These are phyloP conservation scores for Stromatinia cepivora DNA, from an alignment of 2,329 filamentous ascomycete genomes.

Conservation along the genomic window DNA sequence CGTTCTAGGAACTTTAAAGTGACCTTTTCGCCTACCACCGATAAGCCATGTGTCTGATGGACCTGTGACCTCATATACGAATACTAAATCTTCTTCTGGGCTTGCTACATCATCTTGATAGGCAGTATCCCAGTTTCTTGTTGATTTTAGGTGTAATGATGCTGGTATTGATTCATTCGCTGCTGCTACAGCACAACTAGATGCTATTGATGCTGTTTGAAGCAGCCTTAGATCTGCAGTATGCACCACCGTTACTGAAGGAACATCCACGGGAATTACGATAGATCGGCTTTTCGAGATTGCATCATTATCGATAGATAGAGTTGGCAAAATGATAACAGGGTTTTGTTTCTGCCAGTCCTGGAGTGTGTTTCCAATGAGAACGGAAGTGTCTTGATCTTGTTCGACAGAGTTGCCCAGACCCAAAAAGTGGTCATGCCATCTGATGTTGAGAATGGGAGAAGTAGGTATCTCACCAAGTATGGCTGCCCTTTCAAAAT, in stretches of 20 bases:
- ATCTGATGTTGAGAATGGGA: conserved; percentile 49
- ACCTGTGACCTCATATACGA: conserved; percentile 79
- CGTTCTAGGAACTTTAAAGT: conserved; percentile 62
- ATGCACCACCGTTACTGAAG: conserved; percentile 78
- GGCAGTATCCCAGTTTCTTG: conserved; percentile 59
- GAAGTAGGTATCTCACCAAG: conserved; percentile 53
- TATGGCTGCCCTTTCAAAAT: conserved; percentile 58
- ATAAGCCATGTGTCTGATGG: conserved; percentile 79
- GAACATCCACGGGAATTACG: conserved; percentile 86
- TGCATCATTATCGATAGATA: conserved; percentile 32
- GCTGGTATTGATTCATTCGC: conserved; percentile 67
- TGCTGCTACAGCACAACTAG: conserved; percentile 47
- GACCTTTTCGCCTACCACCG: conserved; percentile 76
- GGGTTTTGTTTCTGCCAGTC: conserved; percentile 34
- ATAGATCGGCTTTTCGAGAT: conserved; percentile 61
- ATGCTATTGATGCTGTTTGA: conserved; percentile 40
- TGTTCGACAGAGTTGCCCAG: conserved; percentile 44
- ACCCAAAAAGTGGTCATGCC: conserved; percentile 52
- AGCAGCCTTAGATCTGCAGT: conserved; percentile 68
- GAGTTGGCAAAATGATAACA: conserved; percentile 32
- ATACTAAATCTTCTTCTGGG: conserved; percentile 57
- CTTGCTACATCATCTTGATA: conserved; percentile 30
- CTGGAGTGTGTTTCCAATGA: conserved; percentile 34
- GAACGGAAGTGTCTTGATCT: conserved; percentile 35
- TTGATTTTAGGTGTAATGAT: conserved; percentile 62